Evolutionary conservation across 257 asterid genomes (phyloP).

Genomic region (Datura wrightii): DNA sequence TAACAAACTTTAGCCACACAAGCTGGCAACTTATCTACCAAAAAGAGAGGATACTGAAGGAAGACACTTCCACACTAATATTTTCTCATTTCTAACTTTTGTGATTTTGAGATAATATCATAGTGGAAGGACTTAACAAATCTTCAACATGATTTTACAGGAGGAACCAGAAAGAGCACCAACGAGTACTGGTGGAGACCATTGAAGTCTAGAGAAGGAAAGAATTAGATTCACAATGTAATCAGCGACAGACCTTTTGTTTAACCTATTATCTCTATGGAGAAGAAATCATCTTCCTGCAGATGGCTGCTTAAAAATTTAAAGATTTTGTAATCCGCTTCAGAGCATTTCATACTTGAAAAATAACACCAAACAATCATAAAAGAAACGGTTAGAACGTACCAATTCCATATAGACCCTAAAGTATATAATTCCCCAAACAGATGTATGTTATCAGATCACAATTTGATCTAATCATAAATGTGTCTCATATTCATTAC

Average conservation of each 20-base stretch:
- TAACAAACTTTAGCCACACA: neutral
- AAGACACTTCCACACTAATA: neutral
- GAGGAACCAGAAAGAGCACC: neutral
- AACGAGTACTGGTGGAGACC: neutral
- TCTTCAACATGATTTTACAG: neutral
- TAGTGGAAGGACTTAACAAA: neutral
- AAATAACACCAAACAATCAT: neutral
- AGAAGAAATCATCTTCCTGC: constrained; percentile 18
- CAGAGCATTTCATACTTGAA: constrained; percentile 10
- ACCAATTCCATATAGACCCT: constrained; percentile 18
- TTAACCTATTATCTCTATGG: neutral
- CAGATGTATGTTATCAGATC: neutral
- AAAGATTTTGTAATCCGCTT: neutral
- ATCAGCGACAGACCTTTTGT: neutral
- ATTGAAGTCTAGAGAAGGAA: constrained; percentile 2
- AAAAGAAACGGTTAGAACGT: neutral
- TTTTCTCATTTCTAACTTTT: constrained; percentile 14
- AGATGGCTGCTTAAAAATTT: neutral
- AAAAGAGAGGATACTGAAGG: neutral
- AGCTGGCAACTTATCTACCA: neutral
- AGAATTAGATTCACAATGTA: constrained; percentile 4
- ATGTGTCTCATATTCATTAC: constrained; percentile 20
- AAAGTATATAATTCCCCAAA: neutral
- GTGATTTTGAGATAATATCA: neutral
- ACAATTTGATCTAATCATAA: constrained; percentile 18